Conservation (phyloP, 768 basidiomycete genomes). For the Hygrophorus russula region DNA sequence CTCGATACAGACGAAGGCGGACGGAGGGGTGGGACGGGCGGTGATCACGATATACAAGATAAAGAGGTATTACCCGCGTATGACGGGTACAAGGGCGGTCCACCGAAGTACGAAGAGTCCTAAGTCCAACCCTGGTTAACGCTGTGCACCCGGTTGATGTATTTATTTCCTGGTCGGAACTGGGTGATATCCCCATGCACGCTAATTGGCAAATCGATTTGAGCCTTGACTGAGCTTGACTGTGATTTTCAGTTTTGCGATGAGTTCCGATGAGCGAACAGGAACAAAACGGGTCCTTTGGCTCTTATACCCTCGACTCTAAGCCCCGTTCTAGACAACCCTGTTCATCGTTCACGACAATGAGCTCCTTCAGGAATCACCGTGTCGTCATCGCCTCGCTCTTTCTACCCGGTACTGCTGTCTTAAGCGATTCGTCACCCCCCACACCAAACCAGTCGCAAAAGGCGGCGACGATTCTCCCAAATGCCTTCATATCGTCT, state of each 20-base stretch:
- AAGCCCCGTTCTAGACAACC: constrained; percentile 2
- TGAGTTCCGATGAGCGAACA: too few relatives aligned
- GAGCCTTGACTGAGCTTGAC: too few relatives aligned
- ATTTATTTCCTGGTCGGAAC: too few relatives aligned
- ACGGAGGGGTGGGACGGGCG: constrained; percentile 18
- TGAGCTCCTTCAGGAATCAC: constrained; percentile 66
- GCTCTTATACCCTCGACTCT: too few relatives aligned
- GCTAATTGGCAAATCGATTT: too few relatives aligned
- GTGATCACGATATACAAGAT: constrained; percentile 21
- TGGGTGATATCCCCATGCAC: too few relatives aligned
- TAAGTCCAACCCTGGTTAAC: too few relatives aligned
- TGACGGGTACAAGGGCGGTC: constrained; percentile 26
- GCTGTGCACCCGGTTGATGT: too few relatives aligned
- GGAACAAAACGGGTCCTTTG: too few relatives aligned
- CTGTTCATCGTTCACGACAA: constrained; percentile 17
- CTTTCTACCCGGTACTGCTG: constrained; percentile 68
- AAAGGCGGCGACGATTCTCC: constrained; percentile 11
- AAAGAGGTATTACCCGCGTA: constrained; percentile 41
- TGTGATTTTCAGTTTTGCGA: too few relatives aligned
- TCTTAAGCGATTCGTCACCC: constrained; percentile 45
- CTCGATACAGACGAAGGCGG: constrained; percentile 29
- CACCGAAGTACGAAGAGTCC: constrained; percentile 31
- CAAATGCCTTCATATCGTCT: background rate
- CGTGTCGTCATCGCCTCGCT: constrained; percentile 75
- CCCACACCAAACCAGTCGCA: constrained; percentile 31